phyloP scores from a whole-genome alignment of 2,329 filamentous ascomycete genomes.

The Myriosclerotinia curreyana region DNA sequence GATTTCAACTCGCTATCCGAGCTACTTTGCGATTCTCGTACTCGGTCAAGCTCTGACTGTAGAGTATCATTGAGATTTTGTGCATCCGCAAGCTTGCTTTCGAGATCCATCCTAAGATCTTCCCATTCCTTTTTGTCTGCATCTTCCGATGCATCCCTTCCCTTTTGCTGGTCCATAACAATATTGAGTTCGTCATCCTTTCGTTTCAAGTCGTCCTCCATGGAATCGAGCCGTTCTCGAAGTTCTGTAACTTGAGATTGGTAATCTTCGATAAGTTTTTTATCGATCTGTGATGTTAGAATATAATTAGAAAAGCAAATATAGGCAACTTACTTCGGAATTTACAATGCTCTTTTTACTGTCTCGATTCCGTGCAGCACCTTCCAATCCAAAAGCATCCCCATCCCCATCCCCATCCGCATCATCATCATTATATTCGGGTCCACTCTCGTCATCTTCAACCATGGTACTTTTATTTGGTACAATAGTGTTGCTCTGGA shows the following conservation, averaged over 20 bases:
- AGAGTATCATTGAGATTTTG: conserved; percentile 76
- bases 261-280: conserved; percentile 74
- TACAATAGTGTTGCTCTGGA: conserved; percentile 93
- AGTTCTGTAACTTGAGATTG: conserved; percentile 73
- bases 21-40: conserved; percentile 65
- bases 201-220: conserved; percentile 67
- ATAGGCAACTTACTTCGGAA: conserved; percentile 41
- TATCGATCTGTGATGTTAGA: conserved; percentile 53
- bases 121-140: conserved; percentile 70
- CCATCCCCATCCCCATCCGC: conserved; percentile 59
- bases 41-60: conserved; percentile 71
- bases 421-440: conserved; percentile 78
- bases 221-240: conserved; percentile 66
- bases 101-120: conserved; percentile 62
- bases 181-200: conserved; percentile 69
- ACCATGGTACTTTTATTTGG: conserved; percentile 98
- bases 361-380: conserved; percentile 38
- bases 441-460: conserved; percentile 77
- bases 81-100: conserved; percentile 70
- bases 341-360: conserved; percentile 42
- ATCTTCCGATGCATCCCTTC: conserved; percentile 50
- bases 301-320: conserved; percentile 9
- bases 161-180: conserved; percentile 58
- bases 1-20: conserved; percentile 61
- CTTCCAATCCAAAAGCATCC: conserved; percentile 61